Percentiles rank a stretch among this genome's conserved stretches.
These are phyloP conservation scores for Paramarasmius palmivorus DNA, from an alignment of 1,284 basidiomycete genomes.

Conservation along the genomic window DNA sequence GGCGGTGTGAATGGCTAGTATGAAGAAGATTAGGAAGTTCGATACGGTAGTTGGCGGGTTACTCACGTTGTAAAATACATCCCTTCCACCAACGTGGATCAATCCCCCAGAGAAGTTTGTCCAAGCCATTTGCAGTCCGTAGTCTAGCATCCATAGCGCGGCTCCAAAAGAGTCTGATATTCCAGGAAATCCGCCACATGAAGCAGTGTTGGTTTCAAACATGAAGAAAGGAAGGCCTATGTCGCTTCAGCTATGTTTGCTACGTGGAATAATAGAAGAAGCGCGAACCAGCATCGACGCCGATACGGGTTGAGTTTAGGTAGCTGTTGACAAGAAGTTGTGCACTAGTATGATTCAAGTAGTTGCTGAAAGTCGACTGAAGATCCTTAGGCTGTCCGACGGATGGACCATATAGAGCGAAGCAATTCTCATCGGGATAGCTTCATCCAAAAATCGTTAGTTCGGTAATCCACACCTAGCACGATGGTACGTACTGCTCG, in stretches of 20 bases:
- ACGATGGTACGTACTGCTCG: constrained; percentile 54
- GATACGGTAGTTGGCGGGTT: background rate
- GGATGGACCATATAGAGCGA: constrained; percentile 42
- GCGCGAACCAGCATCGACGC: constrained; percentile 22
- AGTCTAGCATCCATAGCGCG: constrained; percentile 73
- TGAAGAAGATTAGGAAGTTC: background rate
- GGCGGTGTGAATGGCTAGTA: constrained; percentile 37
- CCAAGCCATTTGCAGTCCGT: constrained; percentile 61
- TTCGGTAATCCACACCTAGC: no score
- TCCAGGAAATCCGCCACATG: constrained; percentile 80
- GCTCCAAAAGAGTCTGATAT: constrained; percentile 73
- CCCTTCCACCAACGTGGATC: constrained; percentile 68
- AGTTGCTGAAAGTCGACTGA: constrained; percentile 55
- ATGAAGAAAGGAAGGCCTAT: constrained; percentile 60
- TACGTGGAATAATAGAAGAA: no score
- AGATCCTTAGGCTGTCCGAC: constrained; percentile 44
- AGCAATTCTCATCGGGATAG: constrained; percentile 69
- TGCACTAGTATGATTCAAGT: constrained; percentile 58
- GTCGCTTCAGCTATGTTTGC: background rate
- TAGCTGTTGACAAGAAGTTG: constrained; percentile 49
- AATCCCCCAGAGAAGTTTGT: constrained; percentile 58
- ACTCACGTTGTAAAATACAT: constrained; percentile 65
- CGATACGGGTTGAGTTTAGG: constrained; percentile 37
- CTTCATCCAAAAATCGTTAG: constrained; percentile 30
- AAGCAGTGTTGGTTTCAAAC: constrained; percentile 83